Evolutionary conservation across 2,329 filamentous ascomycete genomes (phyloP).

Genomic region (Laburnicola sp.): DNA sequence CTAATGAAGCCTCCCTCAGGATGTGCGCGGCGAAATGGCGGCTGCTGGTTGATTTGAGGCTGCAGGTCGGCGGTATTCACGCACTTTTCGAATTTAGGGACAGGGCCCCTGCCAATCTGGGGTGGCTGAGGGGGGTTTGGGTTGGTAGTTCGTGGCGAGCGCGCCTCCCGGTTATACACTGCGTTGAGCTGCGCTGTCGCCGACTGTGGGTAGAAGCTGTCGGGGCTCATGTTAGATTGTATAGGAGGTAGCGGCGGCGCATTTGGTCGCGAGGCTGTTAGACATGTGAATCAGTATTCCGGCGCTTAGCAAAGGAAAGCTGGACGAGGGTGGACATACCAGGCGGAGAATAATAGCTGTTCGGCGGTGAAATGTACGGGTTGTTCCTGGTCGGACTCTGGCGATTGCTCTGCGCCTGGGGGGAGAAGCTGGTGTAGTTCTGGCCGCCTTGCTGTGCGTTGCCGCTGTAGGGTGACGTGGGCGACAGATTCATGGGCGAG

Average conservation of each 20-base stretch:
- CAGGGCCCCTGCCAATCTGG: conserved; percentile 62
- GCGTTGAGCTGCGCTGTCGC: conserved; percentile 72
- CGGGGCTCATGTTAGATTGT: conserved; percentile 67
- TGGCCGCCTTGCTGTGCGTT: conserved; percentile 58
- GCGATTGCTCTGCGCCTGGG: conserved; percentile 57
- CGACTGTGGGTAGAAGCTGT: conserved; percentile 72
- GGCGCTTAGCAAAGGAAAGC: conserved; percentile 4
- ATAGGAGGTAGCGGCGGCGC: conserved; percentile 75
- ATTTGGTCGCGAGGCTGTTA: conserved; percentile 53
- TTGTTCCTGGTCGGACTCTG: conserved; percentile 77
- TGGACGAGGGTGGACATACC: conserved; percentile 45
- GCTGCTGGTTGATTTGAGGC: conserved; percentile 83
- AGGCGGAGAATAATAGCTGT: conserved; percentile 62
- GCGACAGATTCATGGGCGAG: conserved; percentile 93
- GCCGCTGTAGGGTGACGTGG: conserved; percentile 74
- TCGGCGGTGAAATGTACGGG: conserved; percentile 60
- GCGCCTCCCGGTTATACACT: conserved; percentile 59
- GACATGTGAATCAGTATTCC: conserved; percentile 25
- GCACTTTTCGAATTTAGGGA: conserved; percentile 86
- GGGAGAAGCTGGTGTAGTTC: conserved; percentile 50
- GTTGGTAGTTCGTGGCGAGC: conserved; percentile 52
- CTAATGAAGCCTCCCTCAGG: conserved; percentile 98
- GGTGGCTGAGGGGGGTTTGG: conserved; percentile 54
- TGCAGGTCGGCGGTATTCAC: conserved; percentile 72
- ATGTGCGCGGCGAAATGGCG: conserved; percentile 87